Evolutionary conservation across 331 rosid genomes (phyloP).

Genomic region (Telfairia occidentalis): DNA sequence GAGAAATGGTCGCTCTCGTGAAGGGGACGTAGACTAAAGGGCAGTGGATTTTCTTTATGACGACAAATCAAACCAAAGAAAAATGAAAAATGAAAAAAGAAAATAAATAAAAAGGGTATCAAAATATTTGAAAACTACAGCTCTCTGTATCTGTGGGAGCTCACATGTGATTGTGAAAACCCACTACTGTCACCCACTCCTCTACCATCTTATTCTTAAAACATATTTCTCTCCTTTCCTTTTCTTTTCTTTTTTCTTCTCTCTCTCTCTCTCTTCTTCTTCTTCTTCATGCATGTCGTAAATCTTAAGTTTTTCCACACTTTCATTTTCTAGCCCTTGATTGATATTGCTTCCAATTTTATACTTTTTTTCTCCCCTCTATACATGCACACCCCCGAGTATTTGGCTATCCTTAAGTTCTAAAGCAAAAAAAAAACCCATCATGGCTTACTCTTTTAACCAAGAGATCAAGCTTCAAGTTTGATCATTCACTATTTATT

Average conservation of each 20-base stretch:
- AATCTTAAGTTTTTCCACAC: conserved; percentile 2
- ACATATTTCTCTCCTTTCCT: background rate
- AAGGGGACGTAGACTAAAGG: conserved; percentile 36
- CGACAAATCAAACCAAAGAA: conserved; percentile 15
- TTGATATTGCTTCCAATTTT: background rate
- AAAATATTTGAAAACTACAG: background rate
- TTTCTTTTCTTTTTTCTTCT: background rate
- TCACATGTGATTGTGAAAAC: conserved; percentile 50
- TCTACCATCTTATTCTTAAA: conserved; percentile 21
- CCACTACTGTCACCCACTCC: conserved; percentile 52
- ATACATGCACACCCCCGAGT: too few relatives aligned
- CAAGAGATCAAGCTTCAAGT: too few relatives aligned
- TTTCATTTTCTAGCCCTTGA: background rate
- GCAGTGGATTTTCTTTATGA: conserved; percentile 27
- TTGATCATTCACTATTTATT: too few relatives aligned
- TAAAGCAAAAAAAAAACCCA: background rate
- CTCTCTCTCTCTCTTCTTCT: background rate
- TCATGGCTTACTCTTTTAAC: background rate
- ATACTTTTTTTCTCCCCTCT: background rate
- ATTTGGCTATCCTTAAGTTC: background rate
- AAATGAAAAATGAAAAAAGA: background rate
- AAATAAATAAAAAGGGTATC: conserved; percentile 13
- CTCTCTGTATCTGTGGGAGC: background rate
- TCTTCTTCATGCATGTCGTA: background rate
- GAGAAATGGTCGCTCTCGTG: conserved; percentile 73